Percentiles rank a stretch among this genome's conserved stretches.
phyloP scores from a whole-genome alignment of 2,329 filamentous ascomycete genomes.

The Chaetomiaceae sp. region DNA sequence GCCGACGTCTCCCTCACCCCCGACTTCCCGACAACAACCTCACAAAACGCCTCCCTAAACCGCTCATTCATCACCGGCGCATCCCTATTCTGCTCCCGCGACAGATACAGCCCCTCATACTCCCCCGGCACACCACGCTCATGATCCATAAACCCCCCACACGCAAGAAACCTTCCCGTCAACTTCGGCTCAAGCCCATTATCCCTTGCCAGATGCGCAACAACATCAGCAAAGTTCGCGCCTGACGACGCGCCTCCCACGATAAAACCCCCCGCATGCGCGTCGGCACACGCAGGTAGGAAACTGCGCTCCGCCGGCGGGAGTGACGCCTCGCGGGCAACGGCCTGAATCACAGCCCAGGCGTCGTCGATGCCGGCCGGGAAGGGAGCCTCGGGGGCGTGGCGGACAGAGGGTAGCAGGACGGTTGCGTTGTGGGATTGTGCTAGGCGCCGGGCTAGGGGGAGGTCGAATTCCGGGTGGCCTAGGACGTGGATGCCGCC shows the following conservation, averaged over 20 bases:
- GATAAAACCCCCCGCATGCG: conserved; percentile 10
- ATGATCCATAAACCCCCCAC: conserved; percentile 2
- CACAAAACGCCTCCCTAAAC: conserved; percentile 18
- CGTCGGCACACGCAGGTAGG: conserved; percentile 1
- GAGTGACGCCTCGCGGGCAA: not conserved
- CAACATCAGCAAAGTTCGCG: conserved; percentile 13
- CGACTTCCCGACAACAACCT: too few species aligned
- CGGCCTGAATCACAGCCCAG: conserved; percentile 3
- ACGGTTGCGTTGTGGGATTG: conserved; percentile 12
- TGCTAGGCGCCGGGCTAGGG: conserved; percentile 13
- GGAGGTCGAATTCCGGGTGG: conserved; percentile 16
- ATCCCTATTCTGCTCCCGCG: conserved; percentile 38
- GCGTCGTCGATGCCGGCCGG: conserved; percentile 13
- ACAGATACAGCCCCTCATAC: conserved; percentile 38
- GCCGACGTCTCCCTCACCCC: too few species aligned
- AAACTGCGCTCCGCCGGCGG: not conserved
- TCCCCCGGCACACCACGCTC: conserved; percentile 29
- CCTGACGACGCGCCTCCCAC: conserved; percentile 17
- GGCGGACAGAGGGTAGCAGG: conserved; percentile 10
- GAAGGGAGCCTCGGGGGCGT: conserved; percentile 10
- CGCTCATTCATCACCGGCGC: conserved; percentile 32
- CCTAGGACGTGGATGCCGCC: conserved; percentile 18
- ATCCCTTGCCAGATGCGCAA: conserved; percentile 18
- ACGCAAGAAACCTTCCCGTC: conserved; percentile 16
- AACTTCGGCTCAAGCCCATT: conserved; percentile 10